Evolutionary conservation across 331 rosid species (phyloP), one percentile per base, ranked within the genome.

Genomic region (Quercus lobata): DNA sequence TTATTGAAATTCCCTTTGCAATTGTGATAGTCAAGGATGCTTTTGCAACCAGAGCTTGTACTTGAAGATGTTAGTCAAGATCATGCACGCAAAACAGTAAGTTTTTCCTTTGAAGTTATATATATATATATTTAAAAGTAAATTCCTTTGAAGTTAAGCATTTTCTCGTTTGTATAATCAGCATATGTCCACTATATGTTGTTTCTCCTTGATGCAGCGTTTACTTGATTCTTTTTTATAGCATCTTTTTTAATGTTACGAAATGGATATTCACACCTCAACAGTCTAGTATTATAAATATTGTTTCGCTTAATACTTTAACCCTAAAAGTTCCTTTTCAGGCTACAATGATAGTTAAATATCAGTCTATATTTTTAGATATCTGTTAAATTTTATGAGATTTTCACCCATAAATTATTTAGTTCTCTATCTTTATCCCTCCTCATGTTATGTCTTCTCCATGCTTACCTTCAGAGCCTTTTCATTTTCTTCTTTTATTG

Each of bases 51-150:
- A 60, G 98, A 96, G 81, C 97, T 89, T 58, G 97, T 88, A 57
- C 98, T 96, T 81, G 97, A 96, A 85, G 98, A 96, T 83, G 98
- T 96, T 73, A 93, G 98, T 81, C 99, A 96, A 84, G 99, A 93
- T 83, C 99, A 90, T 86, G 98, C 99, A 15, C 97, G 87, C 76
- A 96, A 91, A 82, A 96, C 97, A 80, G 99, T 96, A 87, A 89
- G 97, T 76, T 63, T 63, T 34, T n/a, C 34, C 16, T 29, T 17
- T 17, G 53, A 2, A 35, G 9, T 18, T 34, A 18, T 34, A 10
- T 32, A 4, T 9, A 55, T 32, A 4, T 9, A 55, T 14, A 7
- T 37, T 37, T 37, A 41, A 41, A 8, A 41, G 46, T 41, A 41
- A 41, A 41, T 41, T n/a, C 34, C 25, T 29, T 17, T 17, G 53